Percentiles rank a stretch among this genome's conserved stretches.
Evolutionary conservation across 2,329 filamentous ascomycete genomes (phyloP).

Genomic region (Nigrospora sphaerica): DNA sequence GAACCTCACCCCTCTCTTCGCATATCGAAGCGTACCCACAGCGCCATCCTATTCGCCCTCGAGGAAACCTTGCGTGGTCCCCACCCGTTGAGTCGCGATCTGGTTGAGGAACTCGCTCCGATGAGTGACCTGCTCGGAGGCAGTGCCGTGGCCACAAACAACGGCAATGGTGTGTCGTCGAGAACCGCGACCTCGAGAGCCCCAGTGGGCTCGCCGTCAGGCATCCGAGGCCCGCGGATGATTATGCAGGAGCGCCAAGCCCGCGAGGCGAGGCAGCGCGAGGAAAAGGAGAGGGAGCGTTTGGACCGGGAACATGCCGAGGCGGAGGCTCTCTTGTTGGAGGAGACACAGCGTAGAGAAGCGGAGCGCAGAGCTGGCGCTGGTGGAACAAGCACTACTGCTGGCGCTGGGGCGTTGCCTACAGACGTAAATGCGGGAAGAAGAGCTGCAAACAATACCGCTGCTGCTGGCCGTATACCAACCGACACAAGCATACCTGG

Average conservation of each 20-base stretch:
- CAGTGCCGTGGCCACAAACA: conserved; percentile 46
- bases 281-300: conserved; percentile 53
- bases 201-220: conserved; percentile 49
- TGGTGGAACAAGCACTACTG: conserved; percentile 43
- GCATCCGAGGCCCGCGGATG: conserved; percentile 77
- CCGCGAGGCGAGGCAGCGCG: conserved; percentile 62
- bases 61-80: conserved; percentile 85
- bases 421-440: not conserved
- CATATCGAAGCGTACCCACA: conserved; percentile 78
- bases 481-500: not conserved
- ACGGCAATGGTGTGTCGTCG: conserved; percentile 43
- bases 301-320: conserved; percentile 51
- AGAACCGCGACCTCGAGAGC: conserved; percentile 41
- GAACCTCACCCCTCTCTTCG: conserved; percentile 44
- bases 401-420: conserved; percentile 20
- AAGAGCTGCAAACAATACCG: conserved; percentile 7
- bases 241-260: conserved; percentile 85
- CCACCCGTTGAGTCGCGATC: conserved; percentile 74
- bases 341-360: conserved; percentile 49
- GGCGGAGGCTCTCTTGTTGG: conserved; percentile 45
- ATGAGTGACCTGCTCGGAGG: conserved; percentile 76
- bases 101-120: conserved; percentile 78
- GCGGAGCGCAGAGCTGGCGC: conserved; percentile 55
- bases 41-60: conserved; percentile 85
- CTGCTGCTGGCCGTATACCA: conserved; percentile 9